These are phyloP conservation scores for Apiotrichum siamense DNA, from an alignment of 1,284 basidiomycete species.

Conservation along the genomic window DNA sequence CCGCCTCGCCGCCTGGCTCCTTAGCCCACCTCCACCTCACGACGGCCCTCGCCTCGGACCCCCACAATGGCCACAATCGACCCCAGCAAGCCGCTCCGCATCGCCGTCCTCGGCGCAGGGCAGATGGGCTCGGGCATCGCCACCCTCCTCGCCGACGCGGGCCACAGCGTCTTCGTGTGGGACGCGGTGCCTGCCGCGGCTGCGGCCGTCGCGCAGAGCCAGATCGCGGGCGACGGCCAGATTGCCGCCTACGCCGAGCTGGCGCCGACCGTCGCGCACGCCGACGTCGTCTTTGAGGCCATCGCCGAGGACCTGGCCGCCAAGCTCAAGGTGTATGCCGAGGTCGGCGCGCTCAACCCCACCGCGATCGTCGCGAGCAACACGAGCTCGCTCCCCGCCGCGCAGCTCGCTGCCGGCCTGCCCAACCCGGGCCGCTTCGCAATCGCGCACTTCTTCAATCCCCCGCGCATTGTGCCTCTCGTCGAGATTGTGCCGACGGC, in stretches of 20 bases:
- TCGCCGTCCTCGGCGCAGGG: constrained; percentile 9
- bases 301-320: constrained; percentile 9
- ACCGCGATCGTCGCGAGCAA: constrained; percentile 9
- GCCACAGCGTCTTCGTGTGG: constrained; percentile 3
- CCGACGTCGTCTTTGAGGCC: constrained; percentile 10
- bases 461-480: constrained; percentile 8
- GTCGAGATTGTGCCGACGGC: constrained; percentile 8
- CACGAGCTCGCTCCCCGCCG: constrained; percentile 8
- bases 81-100: not conserved
- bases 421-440: constrained; percentile 4
- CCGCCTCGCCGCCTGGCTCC: too few species aligned
- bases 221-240: not conserved
- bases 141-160: constrained; percentile 7
- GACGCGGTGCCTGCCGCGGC: not conserved
- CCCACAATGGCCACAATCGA: too few species aligned
- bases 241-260: not conserved
- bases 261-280: constrained; percentile 1
- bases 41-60: too few species aligned
- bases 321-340: constrained; percentile 7
- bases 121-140: constrained; percentile 10
- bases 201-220: not conserved
- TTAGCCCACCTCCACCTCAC: too few species aligned
- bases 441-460: constrained; percentile 16
- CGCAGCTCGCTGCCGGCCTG: not conserved
- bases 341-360: constrained; percentile 2